Percentiles rank a stretch among this genome's conserved stretches.
These are phyloP conservation scores for Castanea mollissima DNA, from an alignment of 306 rosid genomes.

Conservation along the genomic window DNA sequence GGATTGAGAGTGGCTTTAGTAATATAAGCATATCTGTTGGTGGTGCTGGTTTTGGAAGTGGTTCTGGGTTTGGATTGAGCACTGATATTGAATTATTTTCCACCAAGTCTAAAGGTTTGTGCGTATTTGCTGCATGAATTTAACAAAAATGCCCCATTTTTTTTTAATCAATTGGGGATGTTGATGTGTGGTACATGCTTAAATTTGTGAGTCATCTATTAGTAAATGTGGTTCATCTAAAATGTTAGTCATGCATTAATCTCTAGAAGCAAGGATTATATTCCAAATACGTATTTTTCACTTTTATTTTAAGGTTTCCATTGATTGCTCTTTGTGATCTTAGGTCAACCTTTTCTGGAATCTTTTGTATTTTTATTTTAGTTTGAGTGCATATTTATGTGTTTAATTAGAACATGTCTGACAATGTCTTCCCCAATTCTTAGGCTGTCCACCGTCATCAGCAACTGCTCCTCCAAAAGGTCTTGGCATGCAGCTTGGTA, in stretches of 20 bases:
- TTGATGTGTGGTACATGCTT: constrained; percentile 5
- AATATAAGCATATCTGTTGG: constrained; percentile 81
- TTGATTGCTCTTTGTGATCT: neutral
- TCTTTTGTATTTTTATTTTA: neutral
- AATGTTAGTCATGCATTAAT: neutral
- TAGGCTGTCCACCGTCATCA: no score
- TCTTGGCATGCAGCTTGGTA: no score
- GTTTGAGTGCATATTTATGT: neutral
- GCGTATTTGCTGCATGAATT: no score
- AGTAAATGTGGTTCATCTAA: neutral
- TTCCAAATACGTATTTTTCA: neutral
- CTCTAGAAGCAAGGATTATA: neutral
- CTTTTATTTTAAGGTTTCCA: neutral
- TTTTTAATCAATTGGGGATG: constrained; percentile 59
- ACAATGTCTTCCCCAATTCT: no score
- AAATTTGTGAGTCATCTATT: neutral
- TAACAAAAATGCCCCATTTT: constrained; percentile 38
- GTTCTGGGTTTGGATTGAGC: constrained; percentile 40
- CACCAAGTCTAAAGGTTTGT: no score
- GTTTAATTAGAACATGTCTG: neutral
- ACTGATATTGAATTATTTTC: no score
- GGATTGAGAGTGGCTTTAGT: constrained; percentile 71
- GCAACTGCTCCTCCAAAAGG: no score
- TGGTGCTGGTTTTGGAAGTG: constrained; percentile 74
- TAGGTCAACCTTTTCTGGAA: neutral